Conservation (phyloP, 2,329 filamentous ascomycete genomes). For the Alternaria triticimaculans region DNA sequence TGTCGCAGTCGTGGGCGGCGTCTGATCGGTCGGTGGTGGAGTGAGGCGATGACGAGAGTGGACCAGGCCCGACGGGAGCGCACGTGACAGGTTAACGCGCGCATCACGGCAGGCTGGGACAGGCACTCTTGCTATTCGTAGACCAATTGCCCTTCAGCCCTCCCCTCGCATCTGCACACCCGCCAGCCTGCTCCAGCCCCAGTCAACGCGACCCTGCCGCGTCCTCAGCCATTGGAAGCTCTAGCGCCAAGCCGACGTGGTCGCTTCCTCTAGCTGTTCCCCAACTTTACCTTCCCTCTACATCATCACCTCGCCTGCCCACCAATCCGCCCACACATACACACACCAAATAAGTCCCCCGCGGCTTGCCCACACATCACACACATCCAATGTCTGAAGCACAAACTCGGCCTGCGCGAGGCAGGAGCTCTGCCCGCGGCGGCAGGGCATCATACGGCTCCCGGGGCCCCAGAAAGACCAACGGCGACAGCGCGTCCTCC, state of each 20-base stretch:
- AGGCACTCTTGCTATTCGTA: conserved; percentile 8
- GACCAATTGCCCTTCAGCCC: conserved; percentile 13
- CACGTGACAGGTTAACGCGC: conserved; percentile 19
- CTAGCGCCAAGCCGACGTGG: conserved; percentile 36
- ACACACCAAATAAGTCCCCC: conserved; percentile 20
- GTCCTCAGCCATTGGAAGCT: conserved; percentile 25
- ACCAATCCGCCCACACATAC: conserved; percentile 31
- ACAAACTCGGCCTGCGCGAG: conserved; percentile 85
- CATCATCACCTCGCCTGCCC: conserved; percentile 42
- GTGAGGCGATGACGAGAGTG: conserved; percentile 16
- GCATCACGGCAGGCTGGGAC: conserved; percentile 14
- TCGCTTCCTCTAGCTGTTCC: conserved; percentile 41
- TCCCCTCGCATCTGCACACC: conserved; percentile 18
- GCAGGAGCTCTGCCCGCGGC: conserved; percentile 88
- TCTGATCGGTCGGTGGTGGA: neutral
- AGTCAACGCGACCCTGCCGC: conserved; percentile 28
- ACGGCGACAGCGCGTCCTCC: conserved; percentile 71
- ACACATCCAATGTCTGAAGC: conserved; percentile 85
- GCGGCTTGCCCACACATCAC: conserved; percentile 47
- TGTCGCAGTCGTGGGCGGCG: conserved; percentile 4
- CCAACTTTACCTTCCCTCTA: conserved; percentile 39
- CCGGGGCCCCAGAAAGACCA: conserved; percentile 63
- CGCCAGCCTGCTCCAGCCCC: conserved; percentile 16
- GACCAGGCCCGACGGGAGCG: conserved; percentile 10
- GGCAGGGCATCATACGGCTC: conserved; percentile 73